These are phyloP conservation scores for Chrysosporium keratinophilum DNA, from an alignment of 2,329 filamentous ascomycete genomes.

Conservation along the genomic window DNA sequence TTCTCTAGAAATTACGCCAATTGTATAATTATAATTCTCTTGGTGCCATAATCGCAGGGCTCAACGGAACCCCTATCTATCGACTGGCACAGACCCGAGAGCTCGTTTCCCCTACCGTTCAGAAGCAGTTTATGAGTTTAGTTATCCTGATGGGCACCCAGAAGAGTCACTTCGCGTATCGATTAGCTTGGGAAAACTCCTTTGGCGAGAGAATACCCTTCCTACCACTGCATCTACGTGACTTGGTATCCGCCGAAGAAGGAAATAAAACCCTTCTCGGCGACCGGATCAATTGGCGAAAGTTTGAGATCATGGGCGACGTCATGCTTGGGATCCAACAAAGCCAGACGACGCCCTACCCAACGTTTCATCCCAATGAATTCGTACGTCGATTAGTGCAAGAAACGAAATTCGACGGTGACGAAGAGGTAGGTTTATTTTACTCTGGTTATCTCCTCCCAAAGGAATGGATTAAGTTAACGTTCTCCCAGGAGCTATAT, in stretches of 20 bases:
- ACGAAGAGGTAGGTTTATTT: constrained; percentile 64
- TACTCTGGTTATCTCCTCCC: background rate
- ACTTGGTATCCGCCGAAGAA: constrained; percentile 84
- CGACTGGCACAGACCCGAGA: constrained; percentile 70
- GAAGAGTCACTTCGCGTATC: constrained; percentile 87
- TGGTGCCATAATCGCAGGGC: constrained; percentile 84
- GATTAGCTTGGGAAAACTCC: constrained; percentile 95
- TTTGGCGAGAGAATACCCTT: constrained; percentile 84
- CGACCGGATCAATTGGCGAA: constrained; percentile 89
- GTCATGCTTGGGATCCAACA: constrained; percentile 82
- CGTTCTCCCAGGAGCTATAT: constrained; percentile 44
- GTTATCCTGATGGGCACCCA: constrained; percentile 88
- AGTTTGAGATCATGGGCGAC: constrained; percentile 93
- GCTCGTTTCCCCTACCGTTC: constrained; percentile 58
- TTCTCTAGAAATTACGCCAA: constrained; percentile 60
- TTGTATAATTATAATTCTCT: constrained; percentile 96
- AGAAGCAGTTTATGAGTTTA: constrained; percentile 77
- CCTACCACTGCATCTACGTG: constrained; percentile 76
- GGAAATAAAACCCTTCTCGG: constrained; percentile 85
- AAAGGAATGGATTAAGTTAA: constrained; percentile 6
- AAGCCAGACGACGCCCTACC: constrained; percentile 77
- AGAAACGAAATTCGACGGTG: constrained; percentile 68
- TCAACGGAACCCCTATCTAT: constrained; percentile 79
- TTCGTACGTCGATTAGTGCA: constrained; percentile 64
- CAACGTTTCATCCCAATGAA: constrained; percentile 48